phyloP scores from a whole-genome alignment of 1,139 yeast genomes.

The Geotrichum carabidarum region DNA sequence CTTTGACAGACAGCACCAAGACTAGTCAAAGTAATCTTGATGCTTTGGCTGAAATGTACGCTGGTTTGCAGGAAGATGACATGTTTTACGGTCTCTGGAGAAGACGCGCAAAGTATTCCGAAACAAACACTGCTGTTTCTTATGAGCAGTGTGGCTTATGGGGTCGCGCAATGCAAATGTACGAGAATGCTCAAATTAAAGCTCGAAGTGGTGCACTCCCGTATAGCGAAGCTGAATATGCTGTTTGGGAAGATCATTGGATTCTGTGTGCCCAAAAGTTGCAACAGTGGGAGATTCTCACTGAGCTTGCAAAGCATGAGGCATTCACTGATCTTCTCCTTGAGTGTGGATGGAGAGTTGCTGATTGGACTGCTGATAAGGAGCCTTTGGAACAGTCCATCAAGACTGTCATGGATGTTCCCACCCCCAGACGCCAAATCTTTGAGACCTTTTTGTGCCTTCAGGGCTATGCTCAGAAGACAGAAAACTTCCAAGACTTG shows the following conservation, averaged over 20 bases:
- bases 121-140: conserved; percentile 86
- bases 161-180: conserved; percentile 89
- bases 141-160: conserved; percentile 94
- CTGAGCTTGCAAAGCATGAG: conserved; percentile 96
- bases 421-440: conserved; percentile 93
- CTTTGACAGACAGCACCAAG: conserved; percentile 62
- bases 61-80: conserved; percentile 86
- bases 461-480: conserved; percentile 89
- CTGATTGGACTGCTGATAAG: conserved; percentile 95
- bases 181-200: conserved; percentile 95
- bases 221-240: conserved; percentile 90
- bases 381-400: conserved; percentile 94
- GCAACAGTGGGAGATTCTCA: conserved; percentile 96
- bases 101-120: conserved; percentile 86
- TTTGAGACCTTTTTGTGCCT: conserved; percentile 90
- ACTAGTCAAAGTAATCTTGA: conserved; percentile 85
- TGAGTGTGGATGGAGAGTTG: conserved; percentile 99
- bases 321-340: conserved; percentile 89
- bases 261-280: conserved; percentile 92
- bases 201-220: conserved; percentile 95
- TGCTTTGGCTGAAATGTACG: conserved; percentile 83
- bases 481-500: conserved; percentile 70
- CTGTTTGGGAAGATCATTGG: conserved; percentile 99
- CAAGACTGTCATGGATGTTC: conserved; percentile 95
- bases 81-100: conserved; percentile 98